A percentile compares a stretch with the other conserved stretches of the same genome.
phyloP scores from a whole-genome alignment of 257 asterid species.

The Solanum sitiens region DNA sequence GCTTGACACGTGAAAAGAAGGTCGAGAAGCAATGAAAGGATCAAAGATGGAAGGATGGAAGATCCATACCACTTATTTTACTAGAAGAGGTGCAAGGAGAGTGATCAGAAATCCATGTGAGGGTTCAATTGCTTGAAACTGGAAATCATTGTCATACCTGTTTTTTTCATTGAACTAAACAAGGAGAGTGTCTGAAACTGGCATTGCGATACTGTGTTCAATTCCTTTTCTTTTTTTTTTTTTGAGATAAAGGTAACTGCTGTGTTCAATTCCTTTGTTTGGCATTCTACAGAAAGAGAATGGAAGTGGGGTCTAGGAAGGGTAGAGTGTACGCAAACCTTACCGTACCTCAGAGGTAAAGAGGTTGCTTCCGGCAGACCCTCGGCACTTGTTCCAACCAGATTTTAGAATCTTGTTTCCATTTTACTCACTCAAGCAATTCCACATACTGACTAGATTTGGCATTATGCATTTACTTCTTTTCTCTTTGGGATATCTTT shows the following conservation, averaged over 20 bases:
- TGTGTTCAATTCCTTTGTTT: not conserved
- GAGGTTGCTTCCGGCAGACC: not conserved
- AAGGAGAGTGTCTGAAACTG: not conserved
- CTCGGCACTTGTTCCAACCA: not conserved
- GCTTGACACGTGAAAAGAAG: not conserved
- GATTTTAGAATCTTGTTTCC: not conserved
- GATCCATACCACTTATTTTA: not conserved
- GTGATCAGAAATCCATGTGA: not conserved
- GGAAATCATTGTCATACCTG: no score
- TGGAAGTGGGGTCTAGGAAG: not conserved
- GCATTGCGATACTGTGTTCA: not conserved
- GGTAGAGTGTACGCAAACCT: not conserved
- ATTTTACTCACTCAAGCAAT: not conserved
- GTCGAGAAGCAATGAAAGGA: not conserved
- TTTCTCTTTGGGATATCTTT: not conserved
- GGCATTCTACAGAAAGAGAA: not conserved
- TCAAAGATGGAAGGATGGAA: not conserved
- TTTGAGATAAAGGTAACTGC: not conserved
- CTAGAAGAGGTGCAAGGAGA: not conserved
- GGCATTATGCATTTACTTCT: not conserved
- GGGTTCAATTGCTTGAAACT: not conserved
- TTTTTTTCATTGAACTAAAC: no score
- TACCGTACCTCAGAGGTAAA: not conserved
- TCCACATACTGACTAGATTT: not conserved
- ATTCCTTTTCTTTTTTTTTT: not conserved